These are phyloP conservation scores for Huntiella savannae DNA, from an alignment of 2,329 filamentous ascomycete species.

Conservation along the genomic window DNA sequence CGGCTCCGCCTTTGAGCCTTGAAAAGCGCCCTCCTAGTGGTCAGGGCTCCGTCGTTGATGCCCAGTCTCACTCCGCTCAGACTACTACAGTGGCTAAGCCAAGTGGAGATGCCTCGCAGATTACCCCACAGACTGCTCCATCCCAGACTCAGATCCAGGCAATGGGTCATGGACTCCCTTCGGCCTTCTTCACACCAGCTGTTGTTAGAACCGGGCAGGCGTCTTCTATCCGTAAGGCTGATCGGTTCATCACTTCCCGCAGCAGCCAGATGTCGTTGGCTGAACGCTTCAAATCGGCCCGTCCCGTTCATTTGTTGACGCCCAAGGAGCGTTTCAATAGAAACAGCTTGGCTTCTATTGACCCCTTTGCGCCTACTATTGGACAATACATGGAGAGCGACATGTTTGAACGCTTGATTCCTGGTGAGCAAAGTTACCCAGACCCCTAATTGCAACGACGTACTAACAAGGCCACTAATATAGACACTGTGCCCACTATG, in stretches of 20 bases:
- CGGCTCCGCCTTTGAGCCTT: neutral
- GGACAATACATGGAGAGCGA: conserved; percentile 4
- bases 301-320: neutral
- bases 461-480: neutral
- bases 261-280: conserved; percentile 1
- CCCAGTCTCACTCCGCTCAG: neutral
- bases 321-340: conserved; percentile 3
- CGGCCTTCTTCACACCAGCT: conserved; percentile 3
- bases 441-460: neutral
- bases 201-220: neutral
- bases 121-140: neutral
- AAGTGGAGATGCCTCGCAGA: neutral
- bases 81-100: neutral
- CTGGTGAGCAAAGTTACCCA: conserved; percentile 2
- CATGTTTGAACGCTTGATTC: conserved; percentile 2
- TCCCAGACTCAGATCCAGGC: neutral
- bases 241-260: conserved; percentile 9
- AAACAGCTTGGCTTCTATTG: conserved; percentile 3
- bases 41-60: neutral
- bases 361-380: conserved; percentile 7
- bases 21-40: neutral
- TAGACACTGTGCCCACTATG: neutral
- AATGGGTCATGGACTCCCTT: neutral
- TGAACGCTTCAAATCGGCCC: conserved; percentile 5
- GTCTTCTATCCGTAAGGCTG: conserved; percentile 1